Evolutionary conservation across 495 filamentous ascomycete genomes (phyloP), one percentile per base, ranked within the genome.

Genomic region (Cercophora scortea): DNA sequence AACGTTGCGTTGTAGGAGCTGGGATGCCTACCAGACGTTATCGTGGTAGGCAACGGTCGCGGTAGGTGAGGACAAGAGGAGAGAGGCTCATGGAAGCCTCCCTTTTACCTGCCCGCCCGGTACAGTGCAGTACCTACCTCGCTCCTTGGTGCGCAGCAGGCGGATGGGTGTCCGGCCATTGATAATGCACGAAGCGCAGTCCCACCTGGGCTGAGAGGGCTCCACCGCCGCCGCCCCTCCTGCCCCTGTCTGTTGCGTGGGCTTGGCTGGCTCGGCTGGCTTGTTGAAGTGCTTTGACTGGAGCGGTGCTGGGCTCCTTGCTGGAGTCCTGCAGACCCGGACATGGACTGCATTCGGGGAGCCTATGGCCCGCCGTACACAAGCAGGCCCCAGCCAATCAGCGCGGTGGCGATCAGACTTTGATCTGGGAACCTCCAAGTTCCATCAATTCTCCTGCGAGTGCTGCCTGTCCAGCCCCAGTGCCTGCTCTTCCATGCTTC

Each of bases 391-490:
- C 35, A 43, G 47, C 66, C 65, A 70, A 68, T 68, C 62, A 64
- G 17, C 15, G 42, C 36, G 47, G 57, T 53, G 51, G 59, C 62
- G 64, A 63, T 66, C 64, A 65, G 62, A 67, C 64, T 67, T 66
- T 68, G 64, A 61, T 60, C 57, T 54, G 59, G 57, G 56, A 54
- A 56, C 61, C 55, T 57, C 58, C 50, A 53, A 59, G 54, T 60
- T 48, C 60, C 56, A 50, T 54, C 47, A 44, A 54, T 50, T 42
- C 54, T 47, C 56, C 43, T 56, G 25, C 25, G 2, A 25, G 25
- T 25, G 25, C 25, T 25, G 25, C 25, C n/a, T 25, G 25, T 25
- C 25, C 25, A 25, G 25, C 25, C 25, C 25, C 25, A 25, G 25
- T 25, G 25, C 25, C 25, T 25, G 25, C 25, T 25, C 25, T 25